A percentile compares a stretch with the other conserved stretches of the same genome.
phyloP scores from a whole-genome alignment of 2,329 filamentous ascomycete genomes.

The Alternaria brassicicola region DNA sequence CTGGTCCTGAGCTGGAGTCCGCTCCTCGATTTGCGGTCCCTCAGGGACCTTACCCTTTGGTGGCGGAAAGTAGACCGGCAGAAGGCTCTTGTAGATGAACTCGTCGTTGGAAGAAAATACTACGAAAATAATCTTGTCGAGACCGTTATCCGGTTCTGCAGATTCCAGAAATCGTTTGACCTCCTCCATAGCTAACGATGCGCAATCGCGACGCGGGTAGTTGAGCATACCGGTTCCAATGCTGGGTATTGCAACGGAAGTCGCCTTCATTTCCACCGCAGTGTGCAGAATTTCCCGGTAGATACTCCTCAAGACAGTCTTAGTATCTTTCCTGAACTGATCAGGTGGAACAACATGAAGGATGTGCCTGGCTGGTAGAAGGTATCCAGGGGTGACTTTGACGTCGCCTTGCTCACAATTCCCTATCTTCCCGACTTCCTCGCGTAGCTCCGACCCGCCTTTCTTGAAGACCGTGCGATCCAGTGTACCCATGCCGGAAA shows the following conservation, averaged over 20 bases:
- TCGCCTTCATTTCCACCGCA: slow-evolving; percentile 32
- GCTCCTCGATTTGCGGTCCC: slow-evolving; percentile 26
- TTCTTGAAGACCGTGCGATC: slow-evolving; percentile 40
- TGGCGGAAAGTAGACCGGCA: slow-evolving; percentile 43
- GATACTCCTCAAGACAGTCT: slow-evolving; percentile 34
- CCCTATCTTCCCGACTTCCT: slow-evolving; percentile 32
- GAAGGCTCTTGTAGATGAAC: slow-evolving; percentile 38
- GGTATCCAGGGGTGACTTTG: slow-evolving; percentile 33
- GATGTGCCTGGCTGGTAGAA: slow-evolving; percentile 38
- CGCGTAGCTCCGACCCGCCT: slow-evolving; percentile 32
- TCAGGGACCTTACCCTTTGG: slow-evolving; percentile 11
- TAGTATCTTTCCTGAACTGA: slow-evolving; percentile 29
- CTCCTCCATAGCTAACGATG: slow-evolving; percentile 43
- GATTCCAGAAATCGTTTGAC: slow-evolving; percentile 41
- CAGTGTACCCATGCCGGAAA: slow-evolving; percentile 38
- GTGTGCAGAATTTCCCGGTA: slow-evolving; percentile 37
- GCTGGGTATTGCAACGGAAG: slow-evolving; percentile 41
- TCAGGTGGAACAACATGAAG: slow-evolving; percentile 39
- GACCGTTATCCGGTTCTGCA: slow-evolving; percentile 17
- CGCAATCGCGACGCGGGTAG: slow-evolving; percentile 36
- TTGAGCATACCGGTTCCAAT: slow-evolving; percentile 42
- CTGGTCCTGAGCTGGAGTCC: slow-evolving; percentile 29
- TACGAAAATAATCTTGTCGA: slow-evolving; percentile 42
- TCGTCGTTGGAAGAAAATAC: slow-evolving; percentile 41
- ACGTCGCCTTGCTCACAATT: slow-evolving; percentile 37